Base-by-base conservation (phyloP, 208 protist species). In the Leishmania gerbilli region DNA sequence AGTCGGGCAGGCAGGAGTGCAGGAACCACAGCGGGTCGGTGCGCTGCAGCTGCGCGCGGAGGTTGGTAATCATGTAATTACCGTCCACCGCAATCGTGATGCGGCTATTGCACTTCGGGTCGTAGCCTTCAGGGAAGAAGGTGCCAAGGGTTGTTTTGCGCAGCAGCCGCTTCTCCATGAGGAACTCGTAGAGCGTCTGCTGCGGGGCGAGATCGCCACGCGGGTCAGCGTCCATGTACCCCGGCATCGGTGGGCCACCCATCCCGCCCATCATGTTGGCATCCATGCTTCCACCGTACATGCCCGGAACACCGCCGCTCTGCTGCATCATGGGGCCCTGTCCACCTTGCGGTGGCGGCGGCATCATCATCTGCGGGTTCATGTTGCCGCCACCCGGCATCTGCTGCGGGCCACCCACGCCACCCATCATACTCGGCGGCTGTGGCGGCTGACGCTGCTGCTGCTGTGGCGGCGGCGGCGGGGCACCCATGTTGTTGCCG, bases 1-100 rank as follows among this genome's bases (percentile, higher is more conserved):
- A 87, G 77, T 94, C 88, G 7, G 94, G 92, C 71, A 95, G 85
- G 45, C 85, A 84, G 65, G 91, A 92, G 82, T 96, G 92, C 67
- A 97, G 80, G 79, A 97, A 96, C 92, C 92, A 97, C 55, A 96
- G 84, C 76, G 89, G 90, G 71, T 97, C 92, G 17, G 74, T 85
- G 62, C 83, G 79, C 76, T 88, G 84, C 77, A 97, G 82, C 58
- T 89, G 82, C 64, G 85, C 84, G 71, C 87, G 89, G 82, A 97
- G 85, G 49, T 87, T 87, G n/a, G 77, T 88, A 65, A 97, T 80
- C 81, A 93, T 89, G 83, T 91, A 93, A 79, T 96, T 95, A 75
- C 88, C 94, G 82, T 97, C 94, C 40, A 97, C 82, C 27, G 91
- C 92, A 58, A 97, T 93, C 42, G 79, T 88, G n/a, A 93, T 60